Evolutionary conservation across 352 stramenopile species (phyloP).

Genomic region (Saprolegnia diclina): DNA sequence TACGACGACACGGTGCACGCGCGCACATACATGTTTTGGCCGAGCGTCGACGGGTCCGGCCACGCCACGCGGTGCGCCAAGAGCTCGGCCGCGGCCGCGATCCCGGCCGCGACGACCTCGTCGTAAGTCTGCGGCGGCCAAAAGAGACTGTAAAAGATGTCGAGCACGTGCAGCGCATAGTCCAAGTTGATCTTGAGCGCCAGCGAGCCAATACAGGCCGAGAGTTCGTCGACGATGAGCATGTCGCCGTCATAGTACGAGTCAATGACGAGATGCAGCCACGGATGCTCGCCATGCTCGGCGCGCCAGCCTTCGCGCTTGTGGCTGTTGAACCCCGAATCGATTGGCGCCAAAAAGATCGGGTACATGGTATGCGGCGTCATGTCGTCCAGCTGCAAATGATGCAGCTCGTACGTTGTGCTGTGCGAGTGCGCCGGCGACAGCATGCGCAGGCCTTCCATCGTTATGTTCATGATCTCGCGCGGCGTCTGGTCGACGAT

Average conservation of each 20-base stretch:
- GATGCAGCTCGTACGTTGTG: constrained; percentile 47
- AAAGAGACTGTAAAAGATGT: constrained; percentile 63
- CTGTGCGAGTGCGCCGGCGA: constrained; percentile 14
- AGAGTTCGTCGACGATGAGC: constrained; percentile 72
- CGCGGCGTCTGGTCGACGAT: constrained; percentile 69
- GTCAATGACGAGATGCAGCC: constrained; percentile 60
- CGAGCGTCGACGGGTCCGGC: constrained; percentile 16
- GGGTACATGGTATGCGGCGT: constrained; percentile 60
- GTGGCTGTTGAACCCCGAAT: constrained; percentile 84
- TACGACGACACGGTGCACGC: constrained; percentile 60
- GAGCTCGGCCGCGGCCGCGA: not conserved
- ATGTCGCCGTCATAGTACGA: constrained; percentile 62
- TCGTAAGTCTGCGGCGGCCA: constrained; percentile 22
- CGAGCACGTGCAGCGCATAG: constrained; percentile 64
- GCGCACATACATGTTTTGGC: constrained; percentile 69
- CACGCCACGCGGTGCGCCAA: not conserved
- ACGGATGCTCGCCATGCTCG: constrained; percentile 64
- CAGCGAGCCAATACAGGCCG: constrained; percentile 62
- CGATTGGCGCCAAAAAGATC: constrained; percentile 66
- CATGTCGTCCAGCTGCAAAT: constrained; percentile 87
- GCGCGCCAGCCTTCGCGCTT: constrained; percentile 79
- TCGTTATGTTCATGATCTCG: constrained; percentile 81
- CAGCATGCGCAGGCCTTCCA: constrained; percentile 71
- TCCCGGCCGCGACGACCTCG: constrained; percentile 7
- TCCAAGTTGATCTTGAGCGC: constrained; percentile 74